These are phyloP conservation scores for Plenodomus biglobosus DNA, from an alignment of 2,329 filamentous ascomycete species.

Conservation along the genomic window DNA sequence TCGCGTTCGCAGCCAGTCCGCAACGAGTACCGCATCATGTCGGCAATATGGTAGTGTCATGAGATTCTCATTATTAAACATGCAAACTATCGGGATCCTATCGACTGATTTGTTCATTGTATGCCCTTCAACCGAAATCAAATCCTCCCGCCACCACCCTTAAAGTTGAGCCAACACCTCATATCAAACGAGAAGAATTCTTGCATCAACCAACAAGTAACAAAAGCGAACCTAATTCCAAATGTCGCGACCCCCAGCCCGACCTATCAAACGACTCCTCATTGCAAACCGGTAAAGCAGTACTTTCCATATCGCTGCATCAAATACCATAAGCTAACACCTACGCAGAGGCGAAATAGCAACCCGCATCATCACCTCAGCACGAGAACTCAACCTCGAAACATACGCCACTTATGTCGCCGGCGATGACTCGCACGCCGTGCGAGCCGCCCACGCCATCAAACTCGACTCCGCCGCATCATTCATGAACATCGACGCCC, in stretches of 20 bases:
- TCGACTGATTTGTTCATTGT: too few relatives aligned
- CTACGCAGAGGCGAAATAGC: slow-evolving; percentile 63
- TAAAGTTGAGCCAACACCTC: too few relatives aligned
- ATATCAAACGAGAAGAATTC: too few relatives aligned
- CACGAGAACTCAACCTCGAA: slow-evolving; percentile 60
- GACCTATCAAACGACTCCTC: slow-evolving; percentile 54
- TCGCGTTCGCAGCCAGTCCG: slow-evolving; percentile 6
- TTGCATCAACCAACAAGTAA: too few relatives aligned
- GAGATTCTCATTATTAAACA: too few relatives aligned
- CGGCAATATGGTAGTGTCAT: neutral
- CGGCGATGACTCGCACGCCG: slow-evolving; percentile 58
- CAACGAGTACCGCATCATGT: slow-evolving; percentile 1
- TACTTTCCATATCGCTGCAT: too few relatives aligned
- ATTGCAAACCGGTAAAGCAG: slow-evolving; percentile 50
- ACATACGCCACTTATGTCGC: slow-evolving; percentile 59
- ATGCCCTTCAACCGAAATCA: too few relatives aligned
- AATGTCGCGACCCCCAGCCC: slow-evolving; percentile 28
- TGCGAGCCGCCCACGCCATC: slow-evolving; percentile 55
- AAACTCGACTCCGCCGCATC: slow-evolving; percentile 53
- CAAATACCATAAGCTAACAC: neutral
- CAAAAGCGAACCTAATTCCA: too few relatives aligned
- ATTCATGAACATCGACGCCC: slow-evolving; percentile 56
- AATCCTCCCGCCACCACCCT: too few relatives aligned
- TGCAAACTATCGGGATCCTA: too few relatives aligned
- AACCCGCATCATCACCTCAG: slow-evolving; percentile 60